Evolutionary conservation across 1,139 yeast genomes (phyloP).

Genomic region (Yamadazyma conglobata): DNA sequence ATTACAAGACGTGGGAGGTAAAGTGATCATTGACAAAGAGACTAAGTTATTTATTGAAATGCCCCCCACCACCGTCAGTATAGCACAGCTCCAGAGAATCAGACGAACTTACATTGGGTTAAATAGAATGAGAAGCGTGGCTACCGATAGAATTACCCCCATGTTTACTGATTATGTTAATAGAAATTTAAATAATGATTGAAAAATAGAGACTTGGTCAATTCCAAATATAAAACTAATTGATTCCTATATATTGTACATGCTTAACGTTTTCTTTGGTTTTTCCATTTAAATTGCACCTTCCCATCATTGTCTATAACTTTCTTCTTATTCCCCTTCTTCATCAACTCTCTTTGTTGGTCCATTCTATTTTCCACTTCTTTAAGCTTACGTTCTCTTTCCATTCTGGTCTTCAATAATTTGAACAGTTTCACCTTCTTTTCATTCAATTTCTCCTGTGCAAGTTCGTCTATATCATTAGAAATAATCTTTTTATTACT

Average conservation of each 20-base stretch:
- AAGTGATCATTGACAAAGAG: constrained; percentile 37
- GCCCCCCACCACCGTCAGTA: constrained; percentile 61
- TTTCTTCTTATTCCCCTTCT: constrained; percentile 84
- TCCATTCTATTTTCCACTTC: constrained; percentile 73
- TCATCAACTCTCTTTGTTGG: constrained; percentile 80
- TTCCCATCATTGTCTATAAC: constrained; percentile 61
- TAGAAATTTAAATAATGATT: constrained; percentile 40
- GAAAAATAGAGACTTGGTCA: constrained; percentile 1
- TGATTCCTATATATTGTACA: too few species aligned
- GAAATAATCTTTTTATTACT: constrained; percentile 29
- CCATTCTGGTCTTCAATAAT: constrained; percentile 54
- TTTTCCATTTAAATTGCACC: constrained; percentile 80
- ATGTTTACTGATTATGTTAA: constrained; percentile 73
- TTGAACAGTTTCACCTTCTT: constrained; percentile 59
- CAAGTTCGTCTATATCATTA: constrained; percentile 25
- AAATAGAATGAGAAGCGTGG: constrained; percentile 75
- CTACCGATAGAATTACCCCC: constrained; percentile 60
- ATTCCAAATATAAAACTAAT: too few species aligned
- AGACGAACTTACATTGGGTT: constrained; percentile 77
- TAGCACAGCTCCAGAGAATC: constrained; percentile 78
- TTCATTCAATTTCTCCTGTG: constrained; percentile 44
- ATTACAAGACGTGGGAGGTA: constrained; percentile 52
- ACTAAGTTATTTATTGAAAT: constrained; percentile 47
- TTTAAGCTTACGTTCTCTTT: constrained; percentile 63
- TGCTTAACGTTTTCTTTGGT: constrained; percentile 80